These are phyloP conservation scores for Fusarium sp. DNA, from an alignment of 2,329 filamentous ascomycete genomes.

Conservation along the genomic window DNA sequence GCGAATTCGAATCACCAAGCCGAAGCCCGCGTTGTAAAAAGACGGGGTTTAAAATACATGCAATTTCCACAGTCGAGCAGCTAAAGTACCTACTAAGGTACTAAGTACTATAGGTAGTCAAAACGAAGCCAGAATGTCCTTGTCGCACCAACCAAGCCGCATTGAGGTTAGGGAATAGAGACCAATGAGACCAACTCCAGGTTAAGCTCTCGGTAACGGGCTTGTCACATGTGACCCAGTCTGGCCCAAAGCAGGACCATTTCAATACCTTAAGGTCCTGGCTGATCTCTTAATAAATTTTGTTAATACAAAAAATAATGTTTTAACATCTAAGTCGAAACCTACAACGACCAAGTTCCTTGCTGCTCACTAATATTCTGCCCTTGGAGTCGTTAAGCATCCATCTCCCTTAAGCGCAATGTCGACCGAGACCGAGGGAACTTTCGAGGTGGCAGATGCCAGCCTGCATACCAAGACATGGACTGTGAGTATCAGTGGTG, in stretches of 20 bases:
- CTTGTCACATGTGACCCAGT: constrained; percentile 35
- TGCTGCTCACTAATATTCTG: not conserved
- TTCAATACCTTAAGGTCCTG: not conserved
- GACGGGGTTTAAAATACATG: not conserved
- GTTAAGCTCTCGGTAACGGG: constrained; percentile 23
- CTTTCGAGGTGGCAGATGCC: constrained; percentile 55
- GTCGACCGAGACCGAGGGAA: constrained; percentile 59
- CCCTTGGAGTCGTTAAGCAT: not conserved
- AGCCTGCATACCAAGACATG: constrained; percentile 67
- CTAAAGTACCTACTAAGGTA: not conserved
- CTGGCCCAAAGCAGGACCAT: constrained; percentile 18
- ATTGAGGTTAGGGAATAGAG: not conserved
- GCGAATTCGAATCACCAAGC: not conserved
- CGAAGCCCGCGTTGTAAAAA: not conserved
- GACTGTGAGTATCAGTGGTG: constrained; percentile 56
- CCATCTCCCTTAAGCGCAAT: constrained; percentile 39
- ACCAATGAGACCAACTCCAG: constrained; percentile 18
- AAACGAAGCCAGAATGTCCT: not conserved
- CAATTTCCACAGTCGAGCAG: not conserved
- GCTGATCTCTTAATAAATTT: not conserved
- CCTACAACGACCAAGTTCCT: not conserved
- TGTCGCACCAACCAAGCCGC: constrained; percentile 3
- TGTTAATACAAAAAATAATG: not conserved
- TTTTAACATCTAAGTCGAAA: not conserved
- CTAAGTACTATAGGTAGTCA: not conserved